A percentile compares a stretch with the other conserved stretches of the same genome.
Conservation (phyloP, 805 yeast species). For the Kluyveromyces lactis region DNA sequence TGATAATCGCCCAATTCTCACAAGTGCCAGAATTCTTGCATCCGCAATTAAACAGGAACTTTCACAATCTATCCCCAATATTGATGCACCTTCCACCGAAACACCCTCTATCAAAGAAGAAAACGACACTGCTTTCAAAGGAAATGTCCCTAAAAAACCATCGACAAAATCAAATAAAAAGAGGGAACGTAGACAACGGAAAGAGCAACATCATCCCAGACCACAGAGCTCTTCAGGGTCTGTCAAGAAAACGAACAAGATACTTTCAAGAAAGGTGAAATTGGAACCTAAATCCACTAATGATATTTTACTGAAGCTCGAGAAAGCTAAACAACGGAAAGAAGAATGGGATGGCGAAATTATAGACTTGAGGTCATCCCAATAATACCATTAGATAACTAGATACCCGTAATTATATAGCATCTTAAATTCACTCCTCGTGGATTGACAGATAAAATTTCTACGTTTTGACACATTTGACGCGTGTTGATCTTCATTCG, state of each 20-base stretch:
- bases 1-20: constrained; percentile 26
- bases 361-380: constrained; percentile 12
- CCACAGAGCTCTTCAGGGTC: background rate
- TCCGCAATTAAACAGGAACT: constrained; percentile 16
- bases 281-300: constrained; percentile 17
- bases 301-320: constrained; percentile 25
- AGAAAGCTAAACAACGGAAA: constrained; percentile 24
- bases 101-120: background rate
- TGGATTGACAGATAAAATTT: too few species aligned
- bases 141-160: background rate
- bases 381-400: constrained; percentile 14
- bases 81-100: background rate
- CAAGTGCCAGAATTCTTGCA: constrained; percentile 24
- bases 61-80: background rate
- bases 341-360: constrained; percentile 19
- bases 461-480: too few species aligned
- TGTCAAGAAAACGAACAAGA: background rate
- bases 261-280: constrained; percentile 12
- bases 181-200: background rate
- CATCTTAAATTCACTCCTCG: too few species aligned
- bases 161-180: background rate
- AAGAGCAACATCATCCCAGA: background rate
- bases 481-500: too few species aligned
- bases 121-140: background rate
- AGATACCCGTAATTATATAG: too few species aligned